Percentiles rank a stretch among this genome's conserved stretches.
These are phyloP conservation scores for Candida vaughaniae DNA, from an alignment of 805 yeast species.

Conservation along the genomic window DNA sequence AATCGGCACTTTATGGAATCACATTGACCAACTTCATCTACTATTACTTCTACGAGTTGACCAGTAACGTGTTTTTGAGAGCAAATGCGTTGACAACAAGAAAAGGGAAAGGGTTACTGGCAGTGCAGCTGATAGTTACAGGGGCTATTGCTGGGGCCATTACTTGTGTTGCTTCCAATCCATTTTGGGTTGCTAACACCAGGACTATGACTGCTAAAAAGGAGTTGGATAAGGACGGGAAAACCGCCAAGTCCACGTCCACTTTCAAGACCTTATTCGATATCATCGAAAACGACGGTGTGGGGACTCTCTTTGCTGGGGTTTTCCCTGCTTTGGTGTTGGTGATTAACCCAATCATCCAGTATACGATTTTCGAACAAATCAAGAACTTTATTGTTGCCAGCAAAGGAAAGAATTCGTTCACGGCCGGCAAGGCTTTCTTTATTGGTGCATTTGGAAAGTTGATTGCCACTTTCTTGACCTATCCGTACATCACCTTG, in stretches of 20 bases:
- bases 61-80: conserved; percentile 47
- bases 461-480: conserved; percentile 80
- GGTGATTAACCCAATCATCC: conserved; percentile 86
- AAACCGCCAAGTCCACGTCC: conserved; percentile 17
- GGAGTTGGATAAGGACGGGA: conserved; percentile 16
- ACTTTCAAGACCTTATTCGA: conserved; percentile 59
- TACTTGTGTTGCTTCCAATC: conserved; percentile 80
- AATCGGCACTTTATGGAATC: conserved; percentile 84
- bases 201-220: conserved; percentile 67
- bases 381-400: conserved; percentile 63
- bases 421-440: conserved; percentile 76
- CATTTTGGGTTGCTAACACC: conserved; percentile 94
- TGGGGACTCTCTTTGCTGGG: conserved; percentile 74
- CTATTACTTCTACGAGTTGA: conserved; percentile 84
- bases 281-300: conserved; percentile 70
- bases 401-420: conserved; percentile 45
- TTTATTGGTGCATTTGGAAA: conserved; percentile 88
- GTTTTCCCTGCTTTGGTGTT: conserved; percentile 83
- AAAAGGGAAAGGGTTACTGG: conserved; percentile 44
- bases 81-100: conserved; percentile 25
- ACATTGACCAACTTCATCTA: conserved; percentile 84
- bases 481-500: conserved; percentile 90
- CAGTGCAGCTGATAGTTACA: conserved; percentile 67
- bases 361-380: conserved; percentile 90
- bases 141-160: conserved; percentile 88